Percentiles rank a stretch among this genome's conserved stretches.
phyloP scores from a whole-genome alignment of 768 basidiomycete species.

The Saitozyma podzolica region DNA sequence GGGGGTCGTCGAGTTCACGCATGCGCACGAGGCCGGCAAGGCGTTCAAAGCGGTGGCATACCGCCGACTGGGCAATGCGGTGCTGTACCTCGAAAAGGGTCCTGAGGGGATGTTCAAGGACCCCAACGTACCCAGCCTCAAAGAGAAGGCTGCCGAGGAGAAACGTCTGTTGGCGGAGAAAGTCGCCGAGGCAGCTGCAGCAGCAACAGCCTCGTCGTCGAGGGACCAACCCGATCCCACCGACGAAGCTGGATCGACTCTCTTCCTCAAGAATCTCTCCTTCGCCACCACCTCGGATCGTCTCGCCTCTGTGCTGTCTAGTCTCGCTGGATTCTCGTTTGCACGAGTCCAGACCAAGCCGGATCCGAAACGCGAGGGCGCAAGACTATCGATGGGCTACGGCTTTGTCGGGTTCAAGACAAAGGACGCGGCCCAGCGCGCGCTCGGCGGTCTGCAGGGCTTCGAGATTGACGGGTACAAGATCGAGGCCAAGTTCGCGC shows the following conservation, averaged over 20 bases:
- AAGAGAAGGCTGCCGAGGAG: conserved; percentile 51
- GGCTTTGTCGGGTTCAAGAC: conserved; percentile 92
- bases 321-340: conserved; percentile 77
- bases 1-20: conserved; percentile 84
- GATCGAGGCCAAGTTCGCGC: conserved; percentile 80
- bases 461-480: conserved; percentile 84
- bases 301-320: conserved; percentile 67
- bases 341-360: conserved; percentile 89
- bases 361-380: conserved; percentile 70
- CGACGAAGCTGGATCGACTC: conserved; percentile 66
- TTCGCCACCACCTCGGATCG: conserved; percentile 82
- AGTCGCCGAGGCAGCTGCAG: conserved; percentile 11
- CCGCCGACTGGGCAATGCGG: conserved; percentile 78
- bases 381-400: conserved; percentile 86
- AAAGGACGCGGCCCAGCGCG: conserved; percentile 69
- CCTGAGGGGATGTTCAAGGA: conserved; percentile 76
- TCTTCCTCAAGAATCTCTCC: conserved; percentile 93
- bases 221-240: conserved; percentile 24
- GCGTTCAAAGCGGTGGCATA: conserved; percentile 85
- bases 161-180: conserved; percentile 51
- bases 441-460: conserved; percentile 73
- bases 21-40: conserved; percentile 66
- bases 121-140: conserved; percentile 50
- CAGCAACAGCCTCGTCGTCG: neutral
- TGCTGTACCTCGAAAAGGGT: conserved; percentile 91